Conservation (phyloP, 768 basidiomycete species). For the Leccinum obscurum region DNA sequence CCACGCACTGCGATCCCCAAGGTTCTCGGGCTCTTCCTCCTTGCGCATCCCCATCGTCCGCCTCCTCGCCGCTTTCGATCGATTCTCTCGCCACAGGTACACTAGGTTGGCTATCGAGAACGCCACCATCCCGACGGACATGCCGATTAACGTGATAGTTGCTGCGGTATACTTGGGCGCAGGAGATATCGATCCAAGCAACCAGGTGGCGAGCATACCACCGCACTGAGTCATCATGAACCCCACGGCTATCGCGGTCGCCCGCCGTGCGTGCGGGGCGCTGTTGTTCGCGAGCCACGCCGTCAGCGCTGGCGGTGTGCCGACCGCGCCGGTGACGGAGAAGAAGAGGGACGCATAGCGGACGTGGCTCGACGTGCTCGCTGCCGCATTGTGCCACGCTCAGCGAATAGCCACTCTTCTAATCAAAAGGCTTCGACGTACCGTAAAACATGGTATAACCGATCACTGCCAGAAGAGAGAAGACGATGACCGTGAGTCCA, state of each 20-base stretch:
- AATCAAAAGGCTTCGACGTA: conserved; percentile 24
- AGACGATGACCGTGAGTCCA: conserved; percentile 47
- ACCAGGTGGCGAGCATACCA: not conserved
- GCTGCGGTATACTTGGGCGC: not conserved
- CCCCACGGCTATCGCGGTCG: not conserved
- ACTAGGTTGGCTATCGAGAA: not conserved
- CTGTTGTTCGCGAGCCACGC: not conserved
- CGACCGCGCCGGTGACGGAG: not conserved
- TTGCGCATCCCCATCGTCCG: not conserved
- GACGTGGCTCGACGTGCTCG: not conserved
- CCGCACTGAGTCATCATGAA: not conserved
- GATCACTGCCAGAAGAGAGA: conserved; percentile 42
- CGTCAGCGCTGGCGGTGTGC: not conserved
- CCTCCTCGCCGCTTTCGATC: not conserved
- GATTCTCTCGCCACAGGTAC: not conserved
- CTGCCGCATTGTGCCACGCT: not conserved
- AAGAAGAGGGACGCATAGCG: not conserved
- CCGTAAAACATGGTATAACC: conserved; percentile 59
- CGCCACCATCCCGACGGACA: not conserved
- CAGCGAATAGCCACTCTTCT: not conserved
- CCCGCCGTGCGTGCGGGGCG: not conserved
- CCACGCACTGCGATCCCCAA: not conserved
- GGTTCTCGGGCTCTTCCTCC: not conserved
- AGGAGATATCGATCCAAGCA: not conserved
- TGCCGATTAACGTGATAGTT: not conserved